Evolutionary conservation across 345 rosid species (phyloP), one percentile per base, ranked within the genome.

Genomic region (Sonneratia alba): DNA sequence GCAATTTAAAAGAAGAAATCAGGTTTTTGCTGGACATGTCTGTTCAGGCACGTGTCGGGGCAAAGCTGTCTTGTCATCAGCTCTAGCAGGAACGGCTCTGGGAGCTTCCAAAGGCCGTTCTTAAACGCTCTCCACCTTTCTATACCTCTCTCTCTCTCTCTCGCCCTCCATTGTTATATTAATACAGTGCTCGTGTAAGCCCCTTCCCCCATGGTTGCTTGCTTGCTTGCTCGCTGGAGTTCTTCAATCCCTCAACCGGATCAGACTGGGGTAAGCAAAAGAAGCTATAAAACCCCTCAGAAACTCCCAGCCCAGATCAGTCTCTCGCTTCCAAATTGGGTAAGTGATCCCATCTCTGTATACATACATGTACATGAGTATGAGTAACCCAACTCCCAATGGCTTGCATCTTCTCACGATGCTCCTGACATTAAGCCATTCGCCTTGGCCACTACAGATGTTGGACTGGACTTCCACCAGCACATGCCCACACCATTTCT

Each of bases 341-440:
- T 40, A 40, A 40, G 43, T 40, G 43, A 40, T 40, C 9, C 43
- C 9, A 4, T 40, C 43, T 40, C 9, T 40, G 9, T 40, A 8
- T 40, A 40, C 43, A 40, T 40, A 40, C 9, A 40, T 40, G 43
- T 40, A 40, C 43, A 8, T 40, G 43, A 4, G 43, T 40, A 40
- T 40, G 9, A 4, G 9, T 40, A 78, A 79, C 37, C 42, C 21
- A 62, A 55, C 7, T 22, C 48, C 81, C 67, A 53, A 38, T 63
- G 76, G 89, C 84, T 83, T 83, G 92, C 73, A 47, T 84, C 91
- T 88, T 86, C 89, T 90, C 87, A 86, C 85, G 72, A 72, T 80
- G 91, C 87, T 88, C 86, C 89, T 43, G 63, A 87, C 73, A 85
- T 76, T 0, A 74, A 81, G 80, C 75, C 81, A 82, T 75, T 71